Evolutionary conservation across 768 basidiomycete genomes (phyloP).

Genomic region (Suillus cothurnatus): DNA sequence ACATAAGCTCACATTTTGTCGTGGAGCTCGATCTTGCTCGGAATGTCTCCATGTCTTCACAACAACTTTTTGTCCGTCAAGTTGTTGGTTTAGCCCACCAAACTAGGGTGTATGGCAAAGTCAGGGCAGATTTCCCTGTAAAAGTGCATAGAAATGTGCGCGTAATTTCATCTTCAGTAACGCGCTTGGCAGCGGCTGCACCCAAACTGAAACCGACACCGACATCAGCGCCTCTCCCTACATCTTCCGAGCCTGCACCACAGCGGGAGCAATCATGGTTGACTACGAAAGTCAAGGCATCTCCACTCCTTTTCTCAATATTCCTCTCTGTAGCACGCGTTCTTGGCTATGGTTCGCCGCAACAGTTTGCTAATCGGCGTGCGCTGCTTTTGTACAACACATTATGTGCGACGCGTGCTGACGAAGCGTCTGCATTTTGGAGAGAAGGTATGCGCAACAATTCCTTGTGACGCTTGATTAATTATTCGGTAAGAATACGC

Average conservation of each 20-base stretch:
- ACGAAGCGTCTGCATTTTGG: slow-evolving; percentile 67
- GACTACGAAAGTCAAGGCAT: slow-evolving; percentile 52
- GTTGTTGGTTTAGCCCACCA: neutral
- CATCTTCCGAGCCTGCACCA: neutral
- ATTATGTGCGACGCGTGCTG: slow-evolving; percentile 57
- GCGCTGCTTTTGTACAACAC: slow-evolving; percentile 59
- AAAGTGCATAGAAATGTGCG: neutral
- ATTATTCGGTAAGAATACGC: slow-evolving; percentile 58
- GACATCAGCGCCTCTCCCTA: neutral
- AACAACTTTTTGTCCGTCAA: neutral
- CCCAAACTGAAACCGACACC: neutral
- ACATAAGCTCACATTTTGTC: neutral
- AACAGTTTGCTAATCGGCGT: slow-evolving; percentile 62
- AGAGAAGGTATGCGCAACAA: slow-evolving; percentile 51
- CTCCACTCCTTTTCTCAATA: slow-evolving; percentile 45
- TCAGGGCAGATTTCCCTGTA: neutral
- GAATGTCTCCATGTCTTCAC: slow-evolving; percentile 1
- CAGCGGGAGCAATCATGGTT: slow-evolving; percentile 51
- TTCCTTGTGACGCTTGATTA: neutral
- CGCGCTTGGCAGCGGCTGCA: neutral
- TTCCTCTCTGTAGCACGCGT: slow-evolving; percentile 51
- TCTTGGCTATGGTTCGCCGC: slow-evolving; percentile 63
- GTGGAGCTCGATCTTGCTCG: neutral
- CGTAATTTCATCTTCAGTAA: neutral
- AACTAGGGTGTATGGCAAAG: neutral